A percentile compares a stretch with the other conserved stretches of the same genome.
These are phyloP conservation scores for Boletus sp. DNA, from an alignment of 768 basidiomycete species.

Conservation along the genomic window DNA sequence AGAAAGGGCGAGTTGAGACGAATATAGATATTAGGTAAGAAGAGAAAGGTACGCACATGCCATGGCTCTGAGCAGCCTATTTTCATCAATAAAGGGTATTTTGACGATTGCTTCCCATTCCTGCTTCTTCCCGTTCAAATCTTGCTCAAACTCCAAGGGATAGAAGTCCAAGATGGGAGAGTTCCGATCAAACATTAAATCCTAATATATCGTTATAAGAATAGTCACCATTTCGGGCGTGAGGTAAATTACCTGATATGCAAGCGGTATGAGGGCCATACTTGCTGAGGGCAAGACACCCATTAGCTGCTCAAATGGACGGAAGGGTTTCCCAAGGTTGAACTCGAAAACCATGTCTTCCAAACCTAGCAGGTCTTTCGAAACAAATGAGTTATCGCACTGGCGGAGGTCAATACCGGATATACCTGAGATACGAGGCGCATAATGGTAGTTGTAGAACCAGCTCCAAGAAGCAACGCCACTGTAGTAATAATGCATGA, in stretches of 20 bases:
- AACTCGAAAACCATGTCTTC: constrained; percentile 84
- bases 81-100: constrained; percentile 94
- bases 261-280: constrained; percentile 80
- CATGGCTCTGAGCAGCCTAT: constrained; percentile 80
- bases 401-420: neutral
- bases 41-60: constrained; percentile 38
- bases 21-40: neutral
- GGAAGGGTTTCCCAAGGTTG: constrained; percentile 84
- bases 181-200: constrained; percentile 80
- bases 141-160: constrained; percentile 84
- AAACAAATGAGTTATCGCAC: constrained; percentile 3
- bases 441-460: constrained; percentile 99
- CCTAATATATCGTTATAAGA: constrained; percentile 42
- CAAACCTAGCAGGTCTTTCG: constrained; percentile 55
- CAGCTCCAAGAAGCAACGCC: constrained; percentile 98
- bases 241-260: constrained; percentile 61
- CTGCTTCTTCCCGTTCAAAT: constrained; percentile 96
- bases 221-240: neutral
- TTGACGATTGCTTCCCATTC: constrained; percentile 99
- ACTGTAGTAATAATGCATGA: constrained; percentile 97
- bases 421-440: constrained; percentile 91
- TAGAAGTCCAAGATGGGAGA: constrained; percentile 96
- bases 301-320: constrained; percentile 95
- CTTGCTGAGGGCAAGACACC: constrained; percentile 93
- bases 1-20: neutral